These are phyloP conservation scores for Ploettnerulaceae sp. DNA, from an alignment of 2,329 filamentous ascomycete genomes.

Conservation along the genomic window DNA sequence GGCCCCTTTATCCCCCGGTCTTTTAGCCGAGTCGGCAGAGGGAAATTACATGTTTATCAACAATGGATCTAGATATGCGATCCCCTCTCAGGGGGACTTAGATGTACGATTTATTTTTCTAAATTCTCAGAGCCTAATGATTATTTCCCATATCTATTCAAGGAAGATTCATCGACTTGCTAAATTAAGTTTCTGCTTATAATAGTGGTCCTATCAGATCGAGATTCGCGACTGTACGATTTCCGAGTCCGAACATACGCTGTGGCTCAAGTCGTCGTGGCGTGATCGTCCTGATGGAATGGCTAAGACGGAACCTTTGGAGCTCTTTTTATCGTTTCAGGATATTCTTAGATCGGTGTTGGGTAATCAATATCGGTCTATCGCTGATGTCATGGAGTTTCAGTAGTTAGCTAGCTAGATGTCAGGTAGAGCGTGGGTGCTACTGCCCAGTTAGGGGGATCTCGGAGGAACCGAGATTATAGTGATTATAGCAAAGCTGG, in stretches of 20 bases:
- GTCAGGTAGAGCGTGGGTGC: no score
- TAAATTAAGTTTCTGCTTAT: not conserved
- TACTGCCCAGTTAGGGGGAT: no score
- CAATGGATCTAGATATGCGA: slow-evolving; percentile 6
- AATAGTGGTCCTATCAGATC: slow-evolving; percentile 7
- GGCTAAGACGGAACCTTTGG: not conserved
- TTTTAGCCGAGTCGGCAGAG: slow-evolving; percentile 4
- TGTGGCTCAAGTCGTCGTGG: slow-evolving; percentile 3
- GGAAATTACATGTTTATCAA: slow-evolving; percentile 10
- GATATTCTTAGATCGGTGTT: not conserved
- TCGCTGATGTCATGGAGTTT: no score
- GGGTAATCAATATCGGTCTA: no score
- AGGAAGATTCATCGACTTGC: no score
- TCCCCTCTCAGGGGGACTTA: not conserved
- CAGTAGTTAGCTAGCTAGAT: no score
- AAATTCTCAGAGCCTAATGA: not conserved
- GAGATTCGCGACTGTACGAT: slow-evolving; percentile 8
- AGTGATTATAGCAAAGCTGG: no score
- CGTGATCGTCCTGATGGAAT: not conserved
- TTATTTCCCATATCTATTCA: no score
- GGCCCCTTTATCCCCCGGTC: slow-evolving; percentile 1
- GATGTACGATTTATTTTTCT: not conserved
- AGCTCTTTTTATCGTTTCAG: not conserved
- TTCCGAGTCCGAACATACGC: slow-evolving; percentile 3
- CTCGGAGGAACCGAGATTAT: no score